A percentile compares a stretch with the other conserved stretches of the same genome.
phyloP scores from a whole-genome alignment of 768 basidiomycete genomes.

The Tricholoma saponaceum region DNA sequence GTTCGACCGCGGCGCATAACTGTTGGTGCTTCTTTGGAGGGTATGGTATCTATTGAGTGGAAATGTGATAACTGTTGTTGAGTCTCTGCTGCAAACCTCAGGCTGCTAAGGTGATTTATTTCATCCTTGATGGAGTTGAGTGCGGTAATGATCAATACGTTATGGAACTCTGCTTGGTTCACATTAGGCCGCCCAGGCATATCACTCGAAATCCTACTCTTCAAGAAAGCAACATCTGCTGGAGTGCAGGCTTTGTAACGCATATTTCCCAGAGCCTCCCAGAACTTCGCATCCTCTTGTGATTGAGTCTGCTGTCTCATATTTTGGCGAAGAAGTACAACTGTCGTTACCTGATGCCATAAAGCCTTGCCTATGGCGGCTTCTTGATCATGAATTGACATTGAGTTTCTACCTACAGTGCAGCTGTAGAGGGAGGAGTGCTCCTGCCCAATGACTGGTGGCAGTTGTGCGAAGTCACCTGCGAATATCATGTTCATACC shows the following conservation, averaged over 20 bases:
- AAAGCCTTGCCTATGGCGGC: conserved; percentile 18
- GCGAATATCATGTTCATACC: conserved; percentile 30
- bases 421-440: conserved; percentile 15
- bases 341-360: conserved; percentile 14
- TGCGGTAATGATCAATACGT: conserved; percentile 7
- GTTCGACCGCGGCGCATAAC: not conserved
- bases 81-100: conserved; percentile 30
- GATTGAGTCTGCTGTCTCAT: conserved; percentile 27
- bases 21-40: conserved; percentile 7
- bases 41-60: conserved; percentile 17
- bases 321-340: conserved; percentile 30
- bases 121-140: conserved; percentile 25
- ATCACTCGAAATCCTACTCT: no score
- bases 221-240: no score
- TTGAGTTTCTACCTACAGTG: conserved; percentile 17
- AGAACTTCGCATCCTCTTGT: conserved; percentile 20
- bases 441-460: conserved; percentile 16
- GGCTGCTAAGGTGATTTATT: conserved; percentile 28
- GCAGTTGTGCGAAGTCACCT: conserved; percentile 33
- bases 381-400: conserved; percentile 10
- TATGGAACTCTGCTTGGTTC: no score
- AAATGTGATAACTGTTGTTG: no score
- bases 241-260: conserved; percentile 16
- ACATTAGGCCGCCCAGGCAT: no score
- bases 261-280: conserved; percentile 25